Base-by-base conservation (phyloP, 345 rosid species). In the Sonneratia alba region DNA sequence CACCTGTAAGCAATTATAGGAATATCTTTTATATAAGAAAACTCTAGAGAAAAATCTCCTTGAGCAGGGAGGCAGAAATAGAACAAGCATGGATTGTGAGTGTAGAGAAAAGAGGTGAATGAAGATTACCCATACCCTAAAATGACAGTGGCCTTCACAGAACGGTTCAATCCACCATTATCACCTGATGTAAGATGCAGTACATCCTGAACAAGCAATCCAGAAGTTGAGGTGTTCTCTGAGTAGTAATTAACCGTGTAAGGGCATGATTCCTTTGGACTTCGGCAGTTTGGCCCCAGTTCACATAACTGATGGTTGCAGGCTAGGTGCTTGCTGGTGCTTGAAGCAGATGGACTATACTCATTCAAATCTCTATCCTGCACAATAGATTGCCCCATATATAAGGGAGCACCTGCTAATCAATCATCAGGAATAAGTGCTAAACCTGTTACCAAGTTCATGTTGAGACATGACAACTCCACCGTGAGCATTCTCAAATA, bases 401-500 rank as follows among this genome's bases (percentile, higher is more conserved):
- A 90, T 73, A 84, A 86, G 80, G 93, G 90, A 88, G 93, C 97
- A 93, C 91, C 97, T 91, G 95, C 93, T 93, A 93, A 93, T 93
- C 98, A 91, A 93, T 91, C 88, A 84, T 84, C 63, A 82, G 86
- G 86, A 85, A 87, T 84, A 93, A 93, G 96, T 80, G 91, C 87
- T 89, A 88, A 89, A 92, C 81, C 75, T 71, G 85, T 83, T 81
- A 83, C 43, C 80, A 70, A 72, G 67, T 73, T 77, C 78, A 71
- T 70, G 40, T 73, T 74, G 47, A 72, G 68, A 68, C 59, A 64
- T 45, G 66, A 70, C 49, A 27, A 68, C 16, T 77, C 71, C 80
- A 57, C 34, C 51, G 49, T 19, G 53, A 67, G 66, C 69, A 62
- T 47, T 18, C 21, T 48, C 22, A 66, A 53, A 49, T 66, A 66